phyloP scores from a whole-genome alignment of 1,284 basidiomycete species.

The Cutaneotrichosporon cavernicola region DNA sequence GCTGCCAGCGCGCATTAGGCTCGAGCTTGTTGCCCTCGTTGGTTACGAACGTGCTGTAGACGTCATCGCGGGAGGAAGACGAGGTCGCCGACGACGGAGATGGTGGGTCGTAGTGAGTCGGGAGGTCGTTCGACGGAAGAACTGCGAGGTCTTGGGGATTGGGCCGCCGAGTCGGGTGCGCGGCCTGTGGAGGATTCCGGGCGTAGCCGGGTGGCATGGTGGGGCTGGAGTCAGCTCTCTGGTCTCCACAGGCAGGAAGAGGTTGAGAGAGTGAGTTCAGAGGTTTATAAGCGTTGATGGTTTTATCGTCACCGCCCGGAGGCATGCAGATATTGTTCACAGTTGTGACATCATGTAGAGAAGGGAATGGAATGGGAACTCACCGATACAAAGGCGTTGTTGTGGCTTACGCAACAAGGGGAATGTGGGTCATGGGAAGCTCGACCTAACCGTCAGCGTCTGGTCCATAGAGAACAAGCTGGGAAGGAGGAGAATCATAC shows the following conservation, averaged over 20 bases:
- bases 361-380: constrained; percentile 4
- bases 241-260: neutral
- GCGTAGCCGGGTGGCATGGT: constrained; percentile 7
- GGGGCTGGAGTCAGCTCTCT: constrained; percentile 11
- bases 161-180: neutral
- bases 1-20: constrained; percentile 42
- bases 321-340: constrained; percentile 33
- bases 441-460: constrained; percentile 5
- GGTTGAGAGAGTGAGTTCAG: constrained; percentile 11
- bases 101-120: constrained; percentile 41
- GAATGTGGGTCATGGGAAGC: neutral
- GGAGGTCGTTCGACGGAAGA: constrained; percentile 44
- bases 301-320: constrained; percentile 30
- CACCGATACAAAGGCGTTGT: neutral
- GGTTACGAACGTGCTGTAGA: constrained; percentile 29
- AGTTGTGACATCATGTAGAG: constrained; percentile 24
- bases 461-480: neutral
- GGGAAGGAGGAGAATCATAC: constrained; percentile 33
- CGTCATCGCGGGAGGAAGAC: constrained; percentile 26
- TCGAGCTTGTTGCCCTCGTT: constrained; percentile 52
- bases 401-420: neutral
- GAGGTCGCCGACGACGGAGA: constrained; percentile 32
- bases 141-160: constrained; percentile 11
- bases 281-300: constrained; percentile 29
- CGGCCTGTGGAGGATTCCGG: neutral